Base-by-base conservation (phyloP, 2,329 filamentous ascomycete genomes). In the Talaromyces islandicus region DNA sequence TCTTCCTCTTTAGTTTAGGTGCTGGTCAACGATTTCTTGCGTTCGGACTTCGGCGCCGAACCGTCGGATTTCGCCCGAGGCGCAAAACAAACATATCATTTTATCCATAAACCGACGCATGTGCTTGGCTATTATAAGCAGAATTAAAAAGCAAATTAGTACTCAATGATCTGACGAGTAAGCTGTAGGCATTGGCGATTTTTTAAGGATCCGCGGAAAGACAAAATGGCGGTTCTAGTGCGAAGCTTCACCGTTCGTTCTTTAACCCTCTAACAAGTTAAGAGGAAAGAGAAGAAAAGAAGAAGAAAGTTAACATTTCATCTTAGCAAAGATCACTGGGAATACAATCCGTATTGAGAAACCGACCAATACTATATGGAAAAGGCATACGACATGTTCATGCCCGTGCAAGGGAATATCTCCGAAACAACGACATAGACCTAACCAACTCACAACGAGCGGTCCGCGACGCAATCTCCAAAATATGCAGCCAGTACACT, bases 381-480 rank as follows among this genome's bases (percentile, higher is more conserved):
- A 32, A 30, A 25, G 19, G 7, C 17, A 21, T 19, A 43, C 54
- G 54, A 17, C 32, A 32, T 14, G 5, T 35, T 2, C 48, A 58
- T 24, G 41, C 56, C 7, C 41, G 56, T 10, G 56, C 56, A 21
- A 50, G 25, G 2, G 68, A 69, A 32, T 69, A 66, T 59, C 65
- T 69, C 10, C 68, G 66, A 51, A 56, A 64, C 9, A 61, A 69
- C 48, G 64, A 68, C 54, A 67, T 73, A 3, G 76, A 77, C 63
- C 71, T 75, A 59, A 76, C 69, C 2, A 74, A 77, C 19, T 73
- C 73, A 2, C 76, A 78, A 67, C 64, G 70, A 24, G 71, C 70
- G 1, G 76, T 81, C 6, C 76, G 78, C 38, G 74, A 77, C 57
- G 71, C 76, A 3, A 77, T 81, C 46, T 64, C 71, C 24, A 78